Evolutionary conservation across 495 filamentous ascomycete genomes (phyloP).

Genomic region (Venustampulla echinocandica): DNA sequence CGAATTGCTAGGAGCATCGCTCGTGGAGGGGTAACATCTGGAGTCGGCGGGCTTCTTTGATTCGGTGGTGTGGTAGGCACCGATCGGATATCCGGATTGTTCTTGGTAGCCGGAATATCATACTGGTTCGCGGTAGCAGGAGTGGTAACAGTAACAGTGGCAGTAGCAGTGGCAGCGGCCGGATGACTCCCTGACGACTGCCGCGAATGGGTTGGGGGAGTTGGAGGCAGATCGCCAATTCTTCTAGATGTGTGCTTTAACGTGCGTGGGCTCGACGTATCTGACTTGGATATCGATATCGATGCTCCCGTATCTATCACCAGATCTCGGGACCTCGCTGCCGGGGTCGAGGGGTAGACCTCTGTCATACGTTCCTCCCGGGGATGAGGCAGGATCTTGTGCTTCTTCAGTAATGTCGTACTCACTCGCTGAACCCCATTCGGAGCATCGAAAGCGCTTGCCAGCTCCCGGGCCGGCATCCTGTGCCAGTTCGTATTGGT

Average conservation of each 20-base stretch:
- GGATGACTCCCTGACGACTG: conserved; percentile 37
- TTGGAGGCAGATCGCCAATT: conserved; percentile 36
- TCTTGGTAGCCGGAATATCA: conserved; percentile 24
- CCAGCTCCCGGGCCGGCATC: conserved; percentile 22
- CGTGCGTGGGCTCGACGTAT: conserved; percentile 20
- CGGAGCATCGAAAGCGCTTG: conserved; percentile 16
- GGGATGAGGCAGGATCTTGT: conserved; percentile 46
- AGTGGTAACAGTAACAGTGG: too few species aligned
- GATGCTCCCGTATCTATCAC: conserved; percentile 17
- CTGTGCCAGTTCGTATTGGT: conserved; percentile 24
- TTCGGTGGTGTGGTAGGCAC: conserved; percentile 48
- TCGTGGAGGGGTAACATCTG: conserved; percentile 63
- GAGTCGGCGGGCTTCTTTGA: conserved; percentile 62
- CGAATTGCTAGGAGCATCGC: conserved; percentile 31
- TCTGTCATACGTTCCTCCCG: conserved; percentile 24
- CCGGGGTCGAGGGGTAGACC: conserved; percentile 19
- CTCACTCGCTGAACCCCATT: conserved; percentile 16
- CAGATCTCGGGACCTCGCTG: conserved; percentile 17
- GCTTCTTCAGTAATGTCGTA: conserved; percentile 40
- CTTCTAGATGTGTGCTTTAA: conserved; percentile 29
- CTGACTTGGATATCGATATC: conserved; percentile 21
- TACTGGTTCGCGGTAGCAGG: too few species aligned
- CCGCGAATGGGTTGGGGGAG: conserved; percentile 45
- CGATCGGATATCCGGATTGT: conserved; percentile 27
- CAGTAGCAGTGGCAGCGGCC: too few species aligned